Percentiles rank a stretch among this genome's conserved stretches.
These are phyloP conservation scores for Coniella lustricola DNA, from an alignment of 2,329 filamentous ascomycete genomes.

Conservation along the genomic window DNA sequence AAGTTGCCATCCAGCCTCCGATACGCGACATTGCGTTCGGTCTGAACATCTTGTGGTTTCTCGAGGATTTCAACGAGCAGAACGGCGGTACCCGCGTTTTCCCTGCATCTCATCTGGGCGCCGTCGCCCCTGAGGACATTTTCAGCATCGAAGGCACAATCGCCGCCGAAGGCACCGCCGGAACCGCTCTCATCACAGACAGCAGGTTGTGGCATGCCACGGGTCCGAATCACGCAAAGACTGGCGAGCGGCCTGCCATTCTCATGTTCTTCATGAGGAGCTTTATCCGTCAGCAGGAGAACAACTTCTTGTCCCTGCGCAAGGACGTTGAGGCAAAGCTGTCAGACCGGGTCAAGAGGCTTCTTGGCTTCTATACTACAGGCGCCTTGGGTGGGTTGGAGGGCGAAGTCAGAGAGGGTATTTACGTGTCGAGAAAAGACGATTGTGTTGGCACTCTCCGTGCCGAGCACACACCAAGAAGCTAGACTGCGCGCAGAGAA, in stretches of 20 bases:
- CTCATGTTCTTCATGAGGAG: constrained; percentile 26
- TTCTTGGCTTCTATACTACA: constrained; percentile 21
- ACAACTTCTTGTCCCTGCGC: constrained; percentile 23
- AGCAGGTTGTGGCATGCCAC: constrained; percentile 25
- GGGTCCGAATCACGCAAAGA: constrained; percentile 20
- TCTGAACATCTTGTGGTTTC: constrained; percentile 21
- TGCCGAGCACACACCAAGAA: constrained; percentile 3
- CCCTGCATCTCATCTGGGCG: constrained; percentile 20
- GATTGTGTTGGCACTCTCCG: constrained; percentile 14
- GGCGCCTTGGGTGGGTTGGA: constrained; percentile 21
- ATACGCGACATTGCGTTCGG: constrained; percentile 21
- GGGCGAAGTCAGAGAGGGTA: constrained; percentile 19
- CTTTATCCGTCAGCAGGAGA: constrained; percentile 26
- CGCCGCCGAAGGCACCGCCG: constrained; percentile 22
- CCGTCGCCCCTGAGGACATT: constrained; percentile 19
- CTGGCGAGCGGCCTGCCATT: constrained; percentile 21
- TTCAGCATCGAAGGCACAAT: constrained; percentile 20
- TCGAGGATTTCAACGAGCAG: constrained; percentile 27
- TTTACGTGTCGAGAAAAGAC: constrained; percentile 17
- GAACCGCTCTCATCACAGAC: constrained; percentile 23
- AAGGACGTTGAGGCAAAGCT: constrained; percentile 23
- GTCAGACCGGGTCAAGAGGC: constrained; percentile 20
- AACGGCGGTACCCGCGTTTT: constrained; percentile 25
- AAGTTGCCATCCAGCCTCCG: constrained; percentile 22
- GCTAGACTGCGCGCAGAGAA: no score